Conservation (phyloP, 225 moss, liverwort and hornwort species). For the Marchantia polymorpha region DNA sequence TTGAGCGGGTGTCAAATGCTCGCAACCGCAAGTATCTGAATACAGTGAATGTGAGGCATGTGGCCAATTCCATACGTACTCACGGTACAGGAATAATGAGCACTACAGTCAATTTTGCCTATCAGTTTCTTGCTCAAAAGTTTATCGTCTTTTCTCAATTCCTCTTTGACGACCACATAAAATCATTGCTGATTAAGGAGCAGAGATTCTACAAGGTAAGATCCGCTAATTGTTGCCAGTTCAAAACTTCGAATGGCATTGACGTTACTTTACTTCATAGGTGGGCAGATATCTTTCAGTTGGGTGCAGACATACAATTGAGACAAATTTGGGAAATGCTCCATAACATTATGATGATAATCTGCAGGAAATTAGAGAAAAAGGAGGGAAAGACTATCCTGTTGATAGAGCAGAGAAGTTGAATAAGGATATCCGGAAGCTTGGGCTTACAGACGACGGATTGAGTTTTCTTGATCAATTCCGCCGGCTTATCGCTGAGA, state of each 20-base stretch:
- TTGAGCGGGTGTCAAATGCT: conserved; percentile 89
- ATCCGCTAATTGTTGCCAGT: not conserved
- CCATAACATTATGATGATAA: not conserved
- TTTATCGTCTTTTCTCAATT: conserved; percentile 96
- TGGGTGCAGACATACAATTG: too few relatives aligned
- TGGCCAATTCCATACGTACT: conserved; percentile 96
- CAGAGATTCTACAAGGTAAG: conserved; percentile 70
- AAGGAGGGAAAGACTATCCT: conserved; percentile 71
- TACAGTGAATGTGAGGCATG: conserved; percentile 91
- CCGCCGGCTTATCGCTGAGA: conserved; percentile 86
- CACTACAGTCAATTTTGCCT: conserved; percentile 93
- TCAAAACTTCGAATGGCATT: too few relatives aligned
- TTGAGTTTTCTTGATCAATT: conserved; percentile 97
- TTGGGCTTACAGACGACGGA: conserved; percentile 80
- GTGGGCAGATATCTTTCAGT: not conserved
- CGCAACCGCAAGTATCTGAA: conserved; percentile 90
- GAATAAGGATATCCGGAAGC: conserved; percentile 81
- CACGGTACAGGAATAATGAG: conserved; percentile 97
- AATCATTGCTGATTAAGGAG: conserved; percentile 88
- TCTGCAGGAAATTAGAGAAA: conserved; percentile 70
- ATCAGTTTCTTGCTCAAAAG: conserved; percentile 94
- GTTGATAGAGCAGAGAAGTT: conserved; percentile 78
- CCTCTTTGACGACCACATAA: conserved; percentile 94
- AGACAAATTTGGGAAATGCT: too few relatives aligned
- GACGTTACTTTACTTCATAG: too few relatives aligned